Conservation (phyloP, 768 basidiomycete species). For the Mycena belliarum region DNA sequence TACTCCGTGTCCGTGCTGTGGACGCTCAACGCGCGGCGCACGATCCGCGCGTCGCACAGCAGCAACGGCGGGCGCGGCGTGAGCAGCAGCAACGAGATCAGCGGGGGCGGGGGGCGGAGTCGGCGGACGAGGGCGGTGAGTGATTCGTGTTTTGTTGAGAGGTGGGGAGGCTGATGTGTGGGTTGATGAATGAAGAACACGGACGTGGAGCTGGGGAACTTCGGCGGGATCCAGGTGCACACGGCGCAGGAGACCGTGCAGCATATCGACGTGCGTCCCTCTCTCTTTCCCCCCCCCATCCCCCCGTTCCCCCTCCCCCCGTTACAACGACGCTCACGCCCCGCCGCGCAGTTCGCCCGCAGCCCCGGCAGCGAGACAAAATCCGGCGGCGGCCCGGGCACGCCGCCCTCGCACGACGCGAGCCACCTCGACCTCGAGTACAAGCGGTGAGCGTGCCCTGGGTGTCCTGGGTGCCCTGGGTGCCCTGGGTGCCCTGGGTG, state of each 20-base stretch:
- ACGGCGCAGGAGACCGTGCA: constrained; percentile 1
- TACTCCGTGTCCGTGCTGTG: constrained; percentile 12
- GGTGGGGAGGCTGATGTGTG: no score
- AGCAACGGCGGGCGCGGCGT: neutral
- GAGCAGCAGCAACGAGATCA: constrained; percentile 9
- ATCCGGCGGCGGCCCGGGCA: neutral
- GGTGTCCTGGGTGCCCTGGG: no score
- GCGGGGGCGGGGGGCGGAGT: neutral
- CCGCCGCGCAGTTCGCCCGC: no score
- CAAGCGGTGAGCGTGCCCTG: neutral
- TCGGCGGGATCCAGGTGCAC: constrained; percentile 6
- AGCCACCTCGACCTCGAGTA: no score
- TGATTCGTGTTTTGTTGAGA: no score
- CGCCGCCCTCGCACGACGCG: no score
- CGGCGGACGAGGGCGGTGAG: neutral
- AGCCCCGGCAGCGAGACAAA: neutral
- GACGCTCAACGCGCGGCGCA: constrained; percentile 11
- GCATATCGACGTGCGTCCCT: constrained; percentile 2
- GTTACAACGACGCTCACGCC: no score
- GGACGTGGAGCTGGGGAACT: constrained; percentile 3
- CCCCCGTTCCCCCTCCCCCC: no score
- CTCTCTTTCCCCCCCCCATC: neutral
- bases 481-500: no score
- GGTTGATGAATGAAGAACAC: no score
- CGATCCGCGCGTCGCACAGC: constrained; percentile 7